Base-by-base conservation (phyloP, 2,329 filamentous ascomycete genomes). In the Calonectria fujianensis region DNA sequence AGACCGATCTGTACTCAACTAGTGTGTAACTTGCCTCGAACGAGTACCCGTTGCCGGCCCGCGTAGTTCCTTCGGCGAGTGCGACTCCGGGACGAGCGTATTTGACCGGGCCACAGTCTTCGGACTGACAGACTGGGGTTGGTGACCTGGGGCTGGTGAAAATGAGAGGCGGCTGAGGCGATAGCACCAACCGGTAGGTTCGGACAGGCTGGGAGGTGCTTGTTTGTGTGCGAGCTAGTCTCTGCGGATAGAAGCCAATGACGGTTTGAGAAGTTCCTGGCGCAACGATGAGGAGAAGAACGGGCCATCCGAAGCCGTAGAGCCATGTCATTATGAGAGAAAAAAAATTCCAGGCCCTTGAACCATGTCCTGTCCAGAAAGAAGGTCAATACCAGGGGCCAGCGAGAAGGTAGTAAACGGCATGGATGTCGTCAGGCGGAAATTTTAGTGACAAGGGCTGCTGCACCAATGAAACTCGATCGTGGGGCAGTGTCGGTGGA, bases 81-180 rank as follows among this genome's bases (percentile, higher is more conserved):
- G 78, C 75, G 75, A 79, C 77, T 69, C 74, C 75, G 79, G 79
- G 57, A 78, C 78, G 74, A 80, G 76, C 75, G 67, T 75, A 71
- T 57, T 59, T 69, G 72, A 72, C 73, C 69, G 70, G 72, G 63
- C 59, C 66, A 48, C 51, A 74, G 39, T 39, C 69, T 65, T 72
- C 54, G 48, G 64, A 48, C 73, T 69, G 64, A 69, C 73, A 74
- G 27, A 51, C 71, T 51, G 59, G 57, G 61, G 41, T 39, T 51
- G 64, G 59, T 63, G 71, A 52, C 27, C 76, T 70, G 65, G 52
- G 69, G 71, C 68, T 70, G 59, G 27, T 72, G 54, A 51, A 32
- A n/a, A 37, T 27, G 39, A 48, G 29, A 63, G 39, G 39, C 35
- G 41, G 68, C n/a, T 52, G 45, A 68, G 54, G 64, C 59, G 50